These are phyloP conservation scores for Aspergillus heteromorphus DNA, from an alignment of 495 filamentous ascomycete species.

Conservation along the genomic window DNA sequence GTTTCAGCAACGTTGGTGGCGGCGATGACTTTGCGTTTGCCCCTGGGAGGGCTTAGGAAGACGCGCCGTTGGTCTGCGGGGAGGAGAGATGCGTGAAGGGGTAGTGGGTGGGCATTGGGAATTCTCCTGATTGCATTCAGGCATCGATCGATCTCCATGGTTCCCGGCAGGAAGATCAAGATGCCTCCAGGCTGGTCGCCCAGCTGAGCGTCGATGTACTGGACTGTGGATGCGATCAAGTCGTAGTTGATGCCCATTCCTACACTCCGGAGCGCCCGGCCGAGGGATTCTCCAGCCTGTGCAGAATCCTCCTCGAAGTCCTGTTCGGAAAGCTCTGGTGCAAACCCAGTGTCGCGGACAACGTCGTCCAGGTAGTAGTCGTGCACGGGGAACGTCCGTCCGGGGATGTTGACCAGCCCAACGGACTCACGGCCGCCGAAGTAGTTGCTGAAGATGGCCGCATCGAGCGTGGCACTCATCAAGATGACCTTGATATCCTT, in stretches of 20 bases:
- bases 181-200: slow-evolving; percentile 72
- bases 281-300: slow-evolving; percentile 45
- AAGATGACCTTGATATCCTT: slow-evolving; percentile 86
- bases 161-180: slow-evolving; percentile 86
- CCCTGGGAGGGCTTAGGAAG: slow-evolving; percentile 68
- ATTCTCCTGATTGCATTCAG: slow-evolving; percentile 62
- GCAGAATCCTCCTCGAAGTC: slow-evolving; percentile 30
- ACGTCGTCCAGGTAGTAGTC: slow-evolving; percentile 92
- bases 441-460: slow-evolving; percentile 77
- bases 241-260: slow-evolving; percentile 92
- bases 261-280: slow-evolving; percentile 63
- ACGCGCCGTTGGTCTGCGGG: slow-evolving; percentile 82
- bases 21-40: slow-evolving; percentile 84
- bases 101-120: slow-evolving; percentile 72
- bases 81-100: slow-evolving; percentile 86
- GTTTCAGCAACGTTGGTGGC: slow-evolving; percentile 97
- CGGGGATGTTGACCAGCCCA: slow-evolving; percentile 76
- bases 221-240: slow-evolving; percentile 72
- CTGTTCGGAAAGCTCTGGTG: slow-evolving; percentile 31
- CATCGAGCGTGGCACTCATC: slow-evolving; percentile 98
- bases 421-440: slow-evolving; percentile 67
- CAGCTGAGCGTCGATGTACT: slow-evolving; percentile 72
- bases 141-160: slow-evolving; percentile 78
- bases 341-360: slow-evolving; percentile 71
- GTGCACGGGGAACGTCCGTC: slow-evolving; percentile 82